Percentiles rank a stretch among this genome's conserved stretches.
Evolutionary conservation across 805 yeast species (phyloP).

Genomic region (Wickerhamiella bombiphila): DNA sequence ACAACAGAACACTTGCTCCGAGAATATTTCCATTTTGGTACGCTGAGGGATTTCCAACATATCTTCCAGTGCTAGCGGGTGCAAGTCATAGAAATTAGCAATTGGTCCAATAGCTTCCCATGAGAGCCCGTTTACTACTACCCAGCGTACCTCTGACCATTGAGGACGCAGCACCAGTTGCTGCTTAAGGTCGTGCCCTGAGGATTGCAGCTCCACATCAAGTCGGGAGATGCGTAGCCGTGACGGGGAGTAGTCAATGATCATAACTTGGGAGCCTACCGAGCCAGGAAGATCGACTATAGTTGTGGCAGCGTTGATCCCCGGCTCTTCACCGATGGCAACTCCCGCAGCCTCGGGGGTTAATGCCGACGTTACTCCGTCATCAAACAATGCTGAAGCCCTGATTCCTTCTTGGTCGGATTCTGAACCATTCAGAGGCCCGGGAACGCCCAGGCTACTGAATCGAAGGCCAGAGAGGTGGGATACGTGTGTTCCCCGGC

Average conservation of each 20-base stretch:
- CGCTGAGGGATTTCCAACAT: constrained; percentile 50
- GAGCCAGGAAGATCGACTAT: constrained; percentile 34
- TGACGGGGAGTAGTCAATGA: constrained; percentile 36
- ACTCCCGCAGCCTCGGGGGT: no score
- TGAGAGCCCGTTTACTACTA: constrained; percentile 44
- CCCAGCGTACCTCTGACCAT: constrained; percentile 42
- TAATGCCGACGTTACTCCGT: no score
- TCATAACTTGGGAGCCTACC: constrained; percentile 38
- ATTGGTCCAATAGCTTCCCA: constrained; percentile 43
- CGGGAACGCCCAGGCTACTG: no score
- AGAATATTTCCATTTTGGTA: constrained; percentile 41
- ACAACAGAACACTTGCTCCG: constrained; percentile 38
- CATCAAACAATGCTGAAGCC: no score
- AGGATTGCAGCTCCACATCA: constrained; percentile 17
- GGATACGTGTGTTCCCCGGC: no score
- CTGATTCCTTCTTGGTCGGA: no score
- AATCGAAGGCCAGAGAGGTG: no score
- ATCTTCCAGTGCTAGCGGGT: constrained; percentile 44
- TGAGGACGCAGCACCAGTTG: constrained; percentile 27
- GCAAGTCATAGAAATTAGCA: constrained; percentile 32
- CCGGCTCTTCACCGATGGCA: constrained; percentile 47
- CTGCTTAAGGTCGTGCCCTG: constrained; percentile 5
- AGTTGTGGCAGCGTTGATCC: constrained; percentile 38
- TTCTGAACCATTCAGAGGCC: no score
- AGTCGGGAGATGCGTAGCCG: constrained; percentile 19